A percentile compares a stretch with the other conserved stretches of the same genome.
Conservation (phyloP, 176 grass and related monocot genomes). For the Carex pumila region DNA sequence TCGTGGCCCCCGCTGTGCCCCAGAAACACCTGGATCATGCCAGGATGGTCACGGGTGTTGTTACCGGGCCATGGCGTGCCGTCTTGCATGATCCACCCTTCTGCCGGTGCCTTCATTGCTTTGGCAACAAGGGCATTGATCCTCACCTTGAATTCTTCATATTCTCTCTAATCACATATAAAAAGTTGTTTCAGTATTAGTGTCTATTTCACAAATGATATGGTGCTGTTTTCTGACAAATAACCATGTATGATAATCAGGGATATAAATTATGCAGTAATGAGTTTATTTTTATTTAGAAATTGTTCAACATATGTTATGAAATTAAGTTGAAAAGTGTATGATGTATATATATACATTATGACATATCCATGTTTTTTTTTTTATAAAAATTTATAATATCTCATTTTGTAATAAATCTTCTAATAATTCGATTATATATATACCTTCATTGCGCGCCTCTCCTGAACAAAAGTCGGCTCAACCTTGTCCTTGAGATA, state of each 20-base stretch:
- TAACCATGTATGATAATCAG: background rate
- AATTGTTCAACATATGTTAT: no score
- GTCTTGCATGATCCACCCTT: conserved; percentile 99
- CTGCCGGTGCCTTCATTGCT: conserved; percentile 69
- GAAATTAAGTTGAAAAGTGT: no score
- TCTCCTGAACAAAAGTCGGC: conserved; percentile 81
- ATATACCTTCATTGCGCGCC: conserved; percentile 90
- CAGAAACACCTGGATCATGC: conserved; percentile 99
- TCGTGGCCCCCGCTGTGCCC: conserved; percentile 93
- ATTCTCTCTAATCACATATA: conserved; percentile 55
- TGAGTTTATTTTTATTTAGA: no score
- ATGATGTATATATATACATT: no score
- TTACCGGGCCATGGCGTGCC: conserved; percentile 97
- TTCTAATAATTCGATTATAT: background rate
- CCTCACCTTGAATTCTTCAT: conserved; percentile 96
- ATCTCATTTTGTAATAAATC: no score
- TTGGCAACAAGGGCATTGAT: conserved; percentile 94
- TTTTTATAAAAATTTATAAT: background rate
- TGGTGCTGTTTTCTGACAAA: background rate
- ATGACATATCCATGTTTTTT: no score
- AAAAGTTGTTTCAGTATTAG: background rate
- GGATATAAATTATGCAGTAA: background rate
- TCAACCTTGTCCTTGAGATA: conserved; percentile 99
- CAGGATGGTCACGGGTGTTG: conserved; percentile 96
- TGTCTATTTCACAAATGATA: background rate